Evolutionary conservation across 768 basidiomycete genomes (phyloP), one percentile per base, ranked within the genome.

Genomic region (Phylloporus rhodoxanthus): DNA sequence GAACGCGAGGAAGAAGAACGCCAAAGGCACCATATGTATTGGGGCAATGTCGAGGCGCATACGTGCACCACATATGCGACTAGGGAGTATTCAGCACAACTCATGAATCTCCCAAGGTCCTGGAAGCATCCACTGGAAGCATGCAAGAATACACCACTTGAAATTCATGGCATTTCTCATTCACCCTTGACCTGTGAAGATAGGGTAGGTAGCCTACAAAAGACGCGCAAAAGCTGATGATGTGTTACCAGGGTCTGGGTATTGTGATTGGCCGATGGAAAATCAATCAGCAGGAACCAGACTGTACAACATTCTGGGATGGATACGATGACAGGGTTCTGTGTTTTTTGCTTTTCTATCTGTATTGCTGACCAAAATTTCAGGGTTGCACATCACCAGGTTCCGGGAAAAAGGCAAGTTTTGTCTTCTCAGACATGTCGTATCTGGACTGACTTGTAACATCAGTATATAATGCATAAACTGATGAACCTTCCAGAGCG

Each of bases 41-140:
- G 60, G 63, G 58, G 36, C 2, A 8, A 32, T 5, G 42, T 66
- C 2, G 44, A 55, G 14, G 34, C 50, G 8, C 56, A 60, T 40
- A 28, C 29, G 15, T 70, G 69, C 48, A 59, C 48, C 21, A 58
- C 61, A 0, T 68, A 64, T 44, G 64, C 53, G 0, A 60, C 63
- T 2, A 58, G 64, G 38, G 57, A 58, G 36, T 69, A 70, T 26
- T 57, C 61, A 1, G 69, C 69, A 0, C 49, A 51, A 5, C 48
- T 70, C 3, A 56, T 55, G 43, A 68, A 68, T 34, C 39, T 69
- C n/a, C 68, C 66, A 4, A 25, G 8, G 0, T 39, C 45, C 15
- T 61, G 62, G 48, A 34, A 33, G 5, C 55, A 54, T 30, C 55
- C 54, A 7, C 11, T 62, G n/a, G 54, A 55, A 5, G 62, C 61